phyloP scores from a whole-genome alignment of 108 stramenopile species.

The Cyclotella choctawhatcheeana region DNA sequence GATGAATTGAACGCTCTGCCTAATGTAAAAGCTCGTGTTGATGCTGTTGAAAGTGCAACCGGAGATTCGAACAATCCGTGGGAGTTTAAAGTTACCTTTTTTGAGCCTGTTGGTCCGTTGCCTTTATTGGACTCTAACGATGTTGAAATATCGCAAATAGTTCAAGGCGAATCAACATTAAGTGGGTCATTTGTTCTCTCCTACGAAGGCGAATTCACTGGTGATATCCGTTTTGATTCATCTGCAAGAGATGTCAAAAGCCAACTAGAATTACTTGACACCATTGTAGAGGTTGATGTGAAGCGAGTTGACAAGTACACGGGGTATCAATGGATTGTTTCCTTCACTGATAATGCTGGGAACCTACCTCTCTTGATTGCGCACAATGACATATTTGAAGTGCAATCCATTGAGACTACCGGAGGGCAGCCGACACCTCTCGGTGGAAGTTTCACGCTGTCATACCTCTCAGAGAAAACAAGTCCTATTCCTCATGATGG shows the following conservation, averaged over 20 bases:
- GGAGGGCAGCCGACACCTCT: slow-evolving; percentile 86
- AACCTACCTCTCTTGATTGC: slow-evolving; percentile 68
- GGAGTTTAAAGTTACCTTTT: slow-evolving; percentile 61
- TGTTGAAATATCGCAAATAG: slow-evolving; percentile 33
- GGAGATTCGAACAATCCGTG: slow-evolving; percentile 20
- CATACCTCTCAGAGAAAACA: slow-evolving; percentile 58
- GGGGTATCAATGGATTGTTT: slow-evolving; percentile 72
- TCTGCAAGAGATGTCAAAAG: slow-evolving; percentile 58
- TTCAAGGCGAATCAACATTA: slow-evolving; percentile 64
- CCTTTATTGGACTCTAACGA: slow-evolving; percentile 40
- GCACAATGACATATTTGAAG: slow-evolving; percentile 53
- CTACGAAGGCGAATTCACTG: slow-evolving; percentile 65
- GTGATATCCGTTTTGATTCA: slow-evolving; percentile 71
- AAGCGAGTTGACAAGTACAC: slow-evolving; percentile 52
- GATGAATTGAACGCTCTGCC: slow-evolving; percentile 36
- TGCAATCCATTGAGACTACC: slow-evolving; percentile 57
- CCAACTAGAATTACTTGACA: slow-evolving; percentile 57
- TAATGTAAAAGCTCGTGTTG: slow-evolving; percentile 31
- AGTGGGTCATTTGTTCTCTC: slow-evolving; percentile 73
- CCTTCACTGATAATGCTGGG: slow-evolving; percentile 77
- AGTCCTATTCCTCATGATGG: slow-evolving; percentile 63
- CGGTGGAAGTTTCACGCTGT: slow-evolving; percentile 67
- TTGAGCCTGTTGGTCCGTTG: slow-evolving; percentile 73
- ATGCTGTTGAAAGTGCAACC: slow-evolving; percentile 9
- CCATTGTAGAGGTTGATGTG: slow-evolving; percentile 60